phyloP scores from a whole-genome alignment of 164 flowering plant genomes.

The Vitis vinifera region DNA sequence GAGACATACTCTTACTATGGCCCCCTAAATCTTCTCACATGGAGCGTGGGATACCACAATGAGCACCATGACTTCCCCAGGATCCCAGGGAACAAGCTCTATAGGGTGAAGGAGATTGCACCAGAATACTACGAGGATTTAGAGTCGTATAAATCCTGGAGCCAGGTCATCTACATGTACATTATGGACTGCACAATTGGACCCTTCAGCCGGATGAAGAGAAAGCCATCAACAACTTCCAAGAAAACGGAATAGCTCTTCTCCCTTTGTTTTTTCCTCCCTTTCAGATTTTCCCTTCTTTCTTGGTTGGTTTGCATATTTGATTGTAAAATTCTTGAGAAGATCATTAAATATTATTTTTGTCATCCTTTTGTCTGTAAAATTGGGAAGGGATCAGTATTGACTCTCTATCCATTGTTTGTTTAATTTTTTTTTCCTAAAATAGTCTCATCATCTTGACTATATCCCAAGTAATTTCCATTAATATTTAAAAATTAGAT shows the following conservation, averaged over 20 bases:
- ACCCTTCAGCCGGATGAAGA: slow-evolving; percentile 93
- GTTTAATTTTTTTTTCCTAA: too few species aligned
- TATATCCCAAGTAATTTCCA: too few species aligned
- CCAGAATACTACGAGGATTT: slow-evolving; percentile 77
- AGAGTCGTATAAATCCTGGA: slow-evolving; percentile 79
- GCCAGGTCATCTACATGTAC: slow-evolving; percentile 95
- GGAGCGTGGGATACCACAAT: slow-evolving; percentile 94
- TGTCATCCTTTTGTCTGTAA: too few species aligned
- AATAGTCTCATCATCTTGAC: too few species aligned
- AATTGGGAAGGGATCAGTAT: too few species aligned
- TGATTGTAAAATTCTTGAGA: too few species aligned
- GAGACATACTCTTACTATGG: slow-evolving; percentile 97
- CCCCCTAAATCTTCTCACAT: slow-evolving; percentile 83
- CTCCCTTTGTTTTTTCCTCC: not conserved
- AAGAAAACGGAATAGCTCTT: slow-evolving; percentile 57
- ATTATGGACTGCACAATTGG: slow-evolving; percentile 79
- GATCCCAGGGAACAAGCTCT: slow-evolving; percentile 84
- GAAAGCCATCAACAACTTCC: slow-evolving; percentile 37
- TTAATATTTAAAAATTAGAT: too few species aligned
- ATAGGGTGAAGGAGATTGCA: slow-evolving; percentile 93
- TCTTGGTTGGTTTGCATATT: not conserved
- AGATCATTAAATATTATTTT: too few species aligned
- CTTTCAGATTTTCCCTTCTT: not conserved
- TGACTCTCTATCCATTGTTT: too few species aligned
- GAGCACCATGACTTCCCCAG: slow-evolving; percentile 99